Evolutionary conservation across 352 stramenopile species (phyloP), one percentile per base, ranked within the genome.

Genomic region (Phytophthora pini): DNA sequence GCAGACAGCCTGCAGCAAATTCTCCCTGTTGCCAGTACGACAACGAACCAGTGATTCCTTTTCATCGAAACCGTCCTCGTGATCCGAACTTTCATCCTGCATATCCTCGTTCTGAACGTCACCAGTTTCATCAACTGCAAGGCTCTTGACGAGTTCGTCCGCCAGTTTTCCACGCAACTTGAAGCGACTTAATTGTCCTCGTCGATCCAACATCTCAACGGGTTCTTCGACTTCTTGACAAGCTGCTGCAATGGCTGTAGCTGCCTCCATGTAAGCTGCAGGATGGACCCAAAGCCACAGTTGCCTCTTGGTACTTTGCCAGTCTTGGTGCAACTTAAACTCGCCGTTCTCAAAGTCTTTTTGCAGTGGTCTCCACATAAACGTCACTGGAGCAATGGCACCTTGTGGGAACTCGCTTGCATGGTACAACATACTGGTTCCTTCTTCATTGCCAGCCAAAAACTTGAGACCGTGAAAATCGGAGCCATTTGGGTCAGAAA

Each of bases 271-370:
- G 61, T 85, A 93, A 31, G 82, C 82, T 8, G 84, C 82, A 5
- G 86, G 79, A 41, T 94, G 86, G 46, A 94, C 80, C 86, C 86
- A 94, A 1, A 94, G 65, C 86, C 86, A 94, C 15, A 94, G 56
- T 55, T 94, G 82, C 2, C 84, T 75, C 55, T 85, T 89, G n/a
- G 57, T 75, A 17, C 34, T 61, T 22, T 81, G 70, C 70, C 72
- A 88, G 5, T 77, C 65, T 1, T 76, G 43, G 10, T 78, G 70
- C 43, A 88, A 41, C 48, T 72, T 45, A 26, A 87, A 85, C 10
- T 47, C 56, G 4, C 31, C 61, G 22, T 2, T 8, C 2, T 49
- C 55, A 54, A 65, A 71, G 26, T 89, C 79, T 1, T 38, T 52
- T 12, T 75, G 36, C 27, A 86, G 15, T 26, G 86, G 86, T 43